Base-by-base conservation (phyloP, 257 asterid species). In the Penstemon davidsonii region DNA sequence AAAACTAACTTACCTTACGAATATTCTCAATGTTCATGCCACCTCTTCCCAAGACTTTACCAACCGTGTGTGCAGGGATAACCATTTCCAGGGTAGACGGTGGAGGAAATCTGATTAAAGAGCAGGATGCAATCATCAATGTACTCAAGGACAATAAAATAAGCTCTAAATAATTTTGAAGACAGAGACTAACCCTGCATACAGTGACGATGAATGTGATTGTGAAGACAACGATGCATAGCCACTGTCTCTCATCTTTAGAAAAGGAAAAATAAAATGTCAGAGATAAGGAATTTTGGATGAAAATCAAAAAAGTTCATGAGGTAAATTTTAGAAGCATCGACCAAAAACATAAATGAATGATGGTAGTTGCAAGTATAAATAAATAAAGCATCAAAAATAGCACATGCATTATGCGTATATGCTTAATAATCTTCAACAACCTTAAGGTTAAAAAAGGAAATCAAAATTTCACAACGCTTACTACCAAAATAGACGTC, bases 11-110 rank as follows among this genome's bases (percentile, higher is more conserved):
- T 78, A 90, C 98, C 95, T 90, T 86, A 19, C 97, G 90, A 61
- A 92, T 88, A 77, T 90, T 92, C n/a, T 90, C 98, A 37, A 92
- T 80, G 78, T 92, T 92, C 54, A 87, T 76, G 70, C 98, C 97
- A 62, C 96, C 88, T 83, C 79, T 89, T 53, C 98, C 97, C 62
- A 90, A 76, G 73, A 92, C 98, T 80, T 85, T 92, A 55, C 96
- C 90, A 66, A 84, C 81, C 5, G 96, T 94, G 56, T 88, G 86
- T 62, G 88, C 96, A 74, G 97, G 98, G 69, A 92, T 78, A 64
- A 90, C 74, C 92, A 90, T 90, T 76, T 92, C 96, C 73, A 90
- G 39, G 50, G 86, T 66, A 77, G 98, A 78, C 57, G 91, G 85
- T n/a, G 89, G 89, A 75, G 94, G 89, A 75, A 84, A 76, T 76